These are phyloP conservation scores for Eucalyptus grandis DNA, from an alignment of 345 rosid species.

Conservation along the genomic window DNA sequence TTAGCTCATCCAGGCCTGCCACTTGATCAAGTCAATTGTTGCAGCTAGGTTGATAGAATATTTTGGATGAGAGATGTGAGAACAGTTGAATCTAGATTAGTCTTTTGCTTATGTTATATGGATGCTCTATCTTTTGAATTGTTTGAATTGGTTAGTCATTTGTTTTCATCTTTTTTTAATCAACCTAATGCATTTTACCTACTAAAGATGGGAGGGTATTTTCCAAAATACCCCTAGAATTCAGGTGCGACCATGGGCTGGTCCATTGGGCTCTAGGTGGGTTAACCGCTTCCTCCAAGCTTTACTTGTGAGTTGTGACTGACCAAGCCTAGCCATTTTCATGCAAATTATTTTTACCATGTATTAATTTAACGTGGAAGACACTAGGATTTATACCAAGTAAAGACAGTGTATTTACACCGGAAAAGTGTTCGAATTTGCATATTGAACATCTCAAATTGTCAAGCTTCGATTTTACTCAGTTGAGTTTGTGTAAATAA, in stretches of 20 bases:
- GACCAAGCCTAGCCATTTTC: neutral
- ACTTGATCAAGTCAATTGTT: no score
- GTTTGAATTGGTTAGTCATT: neutral
- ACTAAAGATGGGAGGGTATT: neutral
- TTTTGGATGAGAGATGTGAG: neutral
- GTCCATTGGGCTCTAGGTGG: neutral
- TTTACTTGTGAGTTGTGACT: neutral
- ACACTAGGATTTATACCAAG: neutral
- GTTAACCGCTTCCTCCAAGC: neutral
- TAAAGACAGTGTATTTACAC: neutral
- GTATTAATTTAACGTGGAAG: neutral
- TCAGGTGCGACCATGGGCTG: neutral
- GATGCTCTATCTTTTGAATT: neutral
- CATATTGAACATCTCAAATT: neutral
- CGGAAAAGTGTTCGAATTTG: neutral
- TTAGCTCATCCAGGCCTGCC: accelerated
- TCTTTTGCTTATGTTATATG: neutral
- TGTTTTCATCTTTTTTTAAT: neutral
- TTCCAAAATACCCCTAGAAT: neutral
- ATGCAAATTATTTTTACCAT: neutral
- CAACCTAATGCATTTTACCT: neutral
- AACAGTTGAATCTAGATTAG: neutral
- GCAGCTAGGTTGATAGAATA: neutral
- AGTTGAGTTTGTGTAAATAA: neutral
- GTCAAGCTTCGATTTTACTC: neutral